These are phyloP conservation scores for Thermothielavioides terrestris DNA, from an alignment of 495 filamentous ascomycete genomes.

Conservation along the genomic window DNA sequence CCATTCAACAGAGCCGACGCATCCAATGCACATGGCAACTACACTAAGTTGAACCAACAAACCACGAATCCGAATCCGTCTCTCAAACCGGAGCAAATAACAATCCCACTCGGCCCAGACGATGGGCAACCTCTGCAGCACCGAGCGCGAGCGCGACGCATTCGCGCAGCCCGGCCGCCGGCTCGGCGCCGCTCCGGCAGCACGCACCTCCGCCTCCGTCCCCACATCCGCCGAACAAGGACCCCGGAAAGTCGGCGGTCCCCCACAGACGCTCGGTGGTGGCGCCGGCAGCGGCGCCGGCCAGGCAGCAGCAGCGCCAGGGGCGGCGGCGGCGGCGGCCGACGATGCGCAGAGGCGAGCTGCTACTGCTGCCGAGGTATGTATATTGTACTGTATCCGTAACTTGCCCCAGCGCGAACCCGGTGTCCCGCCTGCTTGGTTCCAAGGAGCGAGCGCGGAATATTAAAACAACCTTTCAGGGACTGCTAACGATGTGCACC, in stretches of 20 bases:
- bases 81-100: neutral
- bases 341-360: slow-evolving; percentile 52
- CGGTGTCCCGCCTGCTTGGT: too few species aligned
- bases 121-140: slow-evolving; percentile 73
- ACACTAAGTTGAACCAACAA: too few species aligned
- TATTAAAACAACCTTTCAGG: too few species aligned
- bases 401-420: too few species aligned
- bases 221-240: slow-evolving; percentile 24
- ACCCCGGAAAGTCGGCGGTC: slow-evolving; percentile 36
- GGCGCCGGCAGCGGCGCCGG: too few species aligned
- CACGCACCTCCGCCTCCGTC: slow-evolving; percentile 28
- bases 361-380: slow-evolving; percentile 40
- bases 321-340: neutral
- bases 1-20: neutral
- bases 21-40: too few species aligned
- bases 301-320: neutral
- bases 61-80: neutral
- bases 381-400: too few species aligned
- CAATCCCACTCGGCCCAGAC: slow-evolving; percentile 6
- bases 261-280: slow-evolving; percentile 50
- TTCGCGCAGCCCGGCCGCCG: slow-evolving; percentile 59
- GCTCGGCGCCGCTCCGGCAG: slow-evolving; percentile 42
- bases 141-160: slow-evolving; percentile 49
- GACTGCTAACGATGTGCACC: too few species aligned
- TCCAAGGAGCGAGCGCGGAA: too few species aligned